phyloP scores from a whole-genome alignment of 83 land plant species.

The Picea engelmannii region DNA sequence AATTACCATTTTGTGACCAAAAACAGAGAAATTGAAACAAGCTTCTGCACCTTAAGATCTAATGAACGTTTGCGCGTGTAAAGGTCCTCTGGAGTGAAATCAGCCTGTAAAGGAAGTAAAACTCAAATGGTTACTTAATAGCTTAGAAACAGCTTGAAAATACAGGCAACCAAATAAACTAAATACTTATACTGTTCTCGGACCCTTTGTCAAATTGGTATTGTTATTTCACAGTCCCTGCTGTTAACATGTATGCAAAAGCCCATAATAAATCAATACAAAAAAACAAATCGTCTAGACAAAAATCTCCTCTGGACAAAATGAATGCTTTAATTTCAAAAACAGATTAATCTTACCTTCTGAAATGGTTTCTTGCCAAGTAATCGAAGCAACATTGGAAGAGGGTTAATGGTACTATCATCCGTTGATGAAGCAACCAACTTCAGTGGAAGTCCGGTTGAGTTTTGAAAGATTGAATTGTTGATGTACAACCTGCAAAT shows the following conservation, averaged over 20 bases:
- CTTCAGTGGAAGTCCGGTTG: conserved; percentile 38
- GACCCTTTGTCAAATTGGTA: background rate
- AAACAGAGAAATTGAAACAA: background rate
- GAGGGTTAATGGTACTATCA: conserved; percentile 54
- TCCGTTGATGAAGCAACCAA: conserved; percentile 28
- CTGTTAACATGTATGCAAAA: background rate
- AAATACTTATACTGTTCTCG: background rate
- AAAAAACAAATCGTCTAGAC: background rate
- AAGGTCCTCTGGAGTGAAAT: conserved; percentile 82
- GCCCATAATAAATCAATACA: background rate
- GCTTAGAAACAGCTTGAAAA: background rate
- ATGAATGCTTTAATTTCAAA: background rate
- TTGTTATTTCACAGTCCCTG: background rate
- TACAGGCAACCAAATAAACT: background rate
- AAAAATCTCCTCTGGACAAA: background rate
- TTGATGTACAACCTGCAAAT: conserved; percentile 65
- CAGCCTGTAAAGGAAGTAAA: conserved; percentile 56
- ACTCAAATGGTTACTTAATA: background rate
- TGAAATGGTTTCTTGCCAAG: conserved; percentile 63
- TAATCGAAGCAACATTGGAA: conserved; percentile 51
- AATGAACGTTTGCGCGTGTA: conserved; percentile 56
- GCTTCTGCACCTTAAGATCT: conserved; percentile 30
- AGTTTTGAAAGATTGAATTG: conserved; percentile 52
- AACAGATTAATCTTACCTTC: conserved; percentile 36
- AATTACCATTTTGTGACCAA: background rate